phyloP scores from a whole-genome alignment of 2,329 filamentous ascomycete genomes.

The Metarhizium sp. region DNA sequence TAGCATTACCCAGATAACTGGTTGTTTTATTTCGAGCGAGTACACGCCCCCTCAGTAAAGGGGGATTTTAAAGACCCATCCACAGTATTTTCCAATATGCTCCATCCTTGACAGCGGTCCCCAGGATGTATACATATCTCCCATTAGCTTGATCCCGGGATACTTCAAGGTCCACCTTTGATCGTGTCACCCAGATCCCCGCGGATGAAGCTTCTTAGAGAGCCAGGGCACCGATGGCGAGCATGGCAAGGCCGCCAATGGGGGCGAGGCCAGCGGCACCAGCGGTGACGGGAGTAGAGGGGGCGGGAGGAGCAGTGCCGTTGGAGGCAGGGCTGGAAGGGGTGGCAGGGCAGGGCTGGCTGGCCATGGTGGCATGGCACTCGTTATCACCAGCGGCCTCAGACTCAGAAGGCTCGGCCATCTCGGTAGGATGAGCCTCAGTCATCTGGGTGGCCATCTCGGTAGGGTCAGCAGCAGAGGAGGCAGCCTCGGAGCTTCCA shows the following conservation, averaged over 20 bases:
- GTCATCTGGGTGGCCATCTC: background rate
- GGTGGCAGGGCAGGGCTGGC: background rate
- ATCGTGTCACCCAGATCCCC: background rate
- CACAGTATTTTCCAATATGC: background rate
- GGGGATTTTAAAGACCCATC: slow-evolving; percentile 5
- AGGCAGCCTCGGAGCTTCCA: slow-evolving; percentile 4
- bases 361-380: slow-evolving; percentile 7
- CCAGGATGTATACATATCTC: background rate
- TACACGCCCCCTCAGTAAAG: slow-evolving; percentile 5
- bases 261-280: slow-evolving; percentile 22
- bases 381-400: slow-evolving; percentile 5
- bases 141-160: too few species aligned
- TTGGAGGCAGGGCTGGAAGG: slow-evolving; percentile 4
- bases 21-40: slow-evolving; percentile 9
- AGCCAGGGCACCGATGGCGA: slow-evolving; percentile 23
- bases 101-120: background rate
- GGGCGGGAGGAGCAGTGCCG: slow-evolving; percentile 8
- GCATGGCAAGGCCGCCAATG: slow-evolving; percentile 23
- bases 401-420: slow-evolving; percentile 6
- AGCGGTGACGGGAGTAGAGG: slow-evolving; percentile 12
- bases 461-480: slow-evolving; percentile 2
- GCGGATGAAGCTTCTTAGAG: slow-evolving; percentile 19
- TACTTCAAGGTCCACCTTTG: background rate
- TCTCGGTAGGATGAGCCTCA: background rate
- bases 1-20: slow-evolving; percentile 15